Evolutionary conservation across 192 early-diverging fungal genomes (phyloP).

Genomic region (Coemansia sp.): DNA sequence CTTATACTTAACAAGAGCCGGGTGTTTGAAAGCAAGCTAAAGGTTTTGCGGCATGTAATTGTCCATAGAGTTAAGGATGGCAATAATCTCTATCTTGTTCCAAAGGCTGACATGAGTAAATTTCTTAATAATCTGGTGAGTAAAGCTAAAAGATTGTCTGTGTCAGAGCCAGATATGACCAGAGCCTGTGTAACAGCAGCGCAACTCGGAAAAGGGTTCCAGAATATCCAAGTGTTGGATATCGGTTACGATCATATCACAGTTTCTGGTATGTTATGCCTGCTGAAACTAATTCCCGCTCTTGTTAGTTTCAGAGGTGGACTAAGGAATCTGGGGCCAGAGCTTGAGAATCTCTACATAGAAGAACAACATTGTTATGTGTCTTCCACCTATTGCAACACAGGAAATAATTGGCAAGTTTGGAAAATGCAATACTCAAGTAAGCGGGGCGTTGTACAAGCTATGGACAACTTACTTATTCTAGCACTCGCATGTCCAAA

Average conservation of each 20-base stretch:
- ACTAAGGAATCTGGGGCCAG: neutral
- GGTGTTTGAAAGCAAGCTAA: neutral
- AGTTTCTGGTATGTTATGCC: neutral
- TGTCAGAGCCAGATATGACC: too few species aligned
- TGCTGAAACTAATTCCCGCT: neutral
- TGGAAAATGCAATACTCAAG: too few species aligned
- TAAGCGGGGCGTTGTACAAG: too few species aligned
- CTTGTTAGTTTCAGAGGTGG: neutral
- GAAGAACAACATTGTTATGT: neutral
- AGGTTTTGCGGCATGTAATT: too few species aligned
- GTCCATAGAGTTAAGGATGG: too few species aligned
- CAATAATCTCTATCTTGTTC: too few species aligned
- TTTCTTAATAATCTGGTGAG: too few species aligned
- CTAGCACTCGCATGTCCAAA: neutral
- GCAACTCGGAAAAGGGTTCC: neutral
- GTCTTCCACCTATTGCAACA: neutral
- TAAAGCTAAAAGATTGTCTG: too few species aligned
- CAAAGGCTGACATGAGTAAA: too few species aligned
- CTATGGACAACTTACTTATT: too few species aligned
- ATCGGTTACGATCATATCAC: neutral
- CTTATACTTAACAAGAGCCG: neutral
- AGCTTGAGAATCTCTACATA: neutral
- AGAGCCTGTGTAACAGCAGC: neutral
- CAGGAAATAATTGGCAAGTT: too few species aligned
- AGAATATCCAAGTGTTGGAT: too few species aligned